Conservation (phyloP, 345 rosid genomes). For the Gossypium herbaceum region DNA sequence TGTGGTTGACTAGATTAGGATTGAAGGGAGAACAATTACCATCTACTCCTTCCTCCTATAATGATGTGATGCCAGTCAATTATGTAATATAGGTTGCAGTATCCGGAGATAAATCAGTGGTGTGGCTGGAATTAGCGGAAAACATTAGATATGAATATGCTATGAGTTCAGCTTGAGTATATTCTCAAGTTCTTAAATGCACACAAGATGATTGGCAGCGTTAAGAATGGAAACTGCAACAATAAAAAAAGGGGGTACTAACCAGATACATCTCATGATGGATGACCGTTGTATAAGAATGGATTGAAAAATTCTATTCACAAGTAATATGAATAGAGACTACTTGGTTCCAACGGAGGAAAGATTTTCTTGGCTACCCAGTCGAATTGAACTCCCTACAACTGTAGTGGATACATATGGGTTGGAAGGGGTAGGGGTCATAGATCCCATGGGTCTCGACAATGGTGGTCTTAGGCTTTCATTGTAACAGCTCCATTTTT, state of each 20-base stretch:
- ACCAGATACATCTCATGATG: background rate
- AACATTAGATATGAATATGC: background rate
- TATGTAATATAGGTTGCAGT: background rate
- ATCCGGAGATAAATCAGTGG: background rate
- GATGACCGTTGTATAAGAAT: too few species aligned
- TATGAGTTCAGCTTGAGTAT: background rate
- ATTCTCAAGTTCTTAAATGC: background rate
- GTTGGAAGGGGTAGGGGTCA: conserved; percentile 40
- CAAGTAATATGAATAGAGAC: background rate
- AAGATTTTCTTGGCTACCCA: conserved; percentile 36
- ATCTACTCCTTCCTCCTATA: background rate
- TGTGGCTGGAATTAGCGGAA: background rate
- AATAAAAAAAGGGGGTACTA: background rate
- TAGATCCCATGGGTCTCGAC: conserved; percentile 48
- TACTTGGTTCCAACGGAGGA: conserved; percentile 30
- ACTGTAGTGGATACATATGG: conserved; percentile 39
- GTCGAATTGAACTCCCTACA: conserved; percentile 46
- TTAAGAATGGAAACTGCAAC: background rate
- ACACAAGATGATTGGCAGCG: background rate
- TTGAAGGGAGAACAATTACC: background rate
- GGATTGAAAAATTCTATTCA: conserved; percentile 8
- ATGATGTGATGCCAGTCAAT: background rate
- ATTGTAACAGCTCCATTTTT: too few species aligned
- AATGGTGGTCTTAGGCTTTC: conserved; percentile 52
- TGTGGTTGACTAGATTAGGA: background rate